Conservation (phyloP, 2,329 filamentous ascomycete genomes). For the Epichloe scottii region DNA sequence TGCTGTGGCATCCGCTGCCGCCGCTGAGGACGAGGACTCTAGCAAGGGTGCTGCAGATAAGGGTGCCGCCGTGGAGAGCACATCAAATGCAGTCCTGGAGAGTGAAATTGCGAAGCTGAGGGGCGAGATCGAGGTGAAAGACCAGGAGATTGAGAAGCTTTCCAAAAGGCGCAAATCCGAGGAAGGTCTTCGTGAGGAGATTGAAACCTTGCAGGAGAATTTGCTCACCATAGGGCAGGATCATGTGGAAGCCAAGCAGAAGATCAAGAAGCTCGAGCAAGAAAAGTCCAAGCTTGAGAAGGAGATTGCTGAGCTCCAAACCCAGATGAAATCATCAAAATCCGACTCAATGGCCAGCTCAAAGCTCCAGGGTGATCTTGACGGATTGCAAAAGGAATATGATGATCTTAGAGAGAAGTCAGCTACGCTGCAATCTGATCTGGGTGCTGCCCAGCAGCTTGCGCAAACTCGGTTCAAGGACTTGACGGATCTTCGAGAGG, state of each 20-base stretch:
- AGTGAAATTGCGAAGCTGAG: conserved; percentile 38
- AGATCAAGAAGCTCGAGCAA: conserved; percentile 54
- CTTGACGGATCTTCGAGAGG: conserved; percentile 63
- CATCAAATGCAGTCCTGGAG: conserved; percentile 27
- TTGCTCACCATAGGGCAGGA: conserved; percentile 69
- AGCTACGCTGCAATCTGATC: conserved; percentile 62
- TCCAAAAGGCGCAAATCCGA: conserved; percentile 60
- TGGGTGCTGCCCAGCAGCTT: conserved; percentile 74
- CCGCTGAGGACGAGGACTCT: conserved; percentile 22
- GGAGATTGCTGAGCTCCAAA: conserved; percentile 53
- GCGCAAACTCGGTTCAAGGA: conserved; percentile 84
- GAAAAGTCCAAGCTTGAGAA: conserved; percentile 56
- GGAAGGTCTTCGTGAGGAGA: conserved; percentile 71
- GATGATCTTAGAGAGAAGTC: conserved; percentile 61
- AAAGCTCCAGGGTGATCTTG: conserved; percentile 50
- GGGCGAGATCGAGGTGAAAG: conserved; percentile 48
- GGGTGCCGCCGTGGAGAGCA: conserved; percentile 9
- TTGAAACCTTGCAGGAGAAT: conserved; percentile 71
- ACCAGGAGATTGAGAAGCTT: conserved; percentile 59
- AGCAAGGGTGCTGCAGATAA: background rate
- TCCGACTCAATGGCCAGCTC: conserved; percentile 31
- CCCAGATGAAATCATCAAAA: conserved; percentile 42
- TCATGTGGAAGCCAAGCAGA: conserved; percentile 71
- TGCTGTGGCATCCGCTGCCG: conserved; percentile 20
- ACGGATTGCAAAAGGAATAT: conserved; percentile 37